Evolutionary conservation across 2,329 filamentous ascomycete species (phyloP), one percentile per base, ranked within the genome.

Genomic region (Aspergillus intermedius): DNA sequence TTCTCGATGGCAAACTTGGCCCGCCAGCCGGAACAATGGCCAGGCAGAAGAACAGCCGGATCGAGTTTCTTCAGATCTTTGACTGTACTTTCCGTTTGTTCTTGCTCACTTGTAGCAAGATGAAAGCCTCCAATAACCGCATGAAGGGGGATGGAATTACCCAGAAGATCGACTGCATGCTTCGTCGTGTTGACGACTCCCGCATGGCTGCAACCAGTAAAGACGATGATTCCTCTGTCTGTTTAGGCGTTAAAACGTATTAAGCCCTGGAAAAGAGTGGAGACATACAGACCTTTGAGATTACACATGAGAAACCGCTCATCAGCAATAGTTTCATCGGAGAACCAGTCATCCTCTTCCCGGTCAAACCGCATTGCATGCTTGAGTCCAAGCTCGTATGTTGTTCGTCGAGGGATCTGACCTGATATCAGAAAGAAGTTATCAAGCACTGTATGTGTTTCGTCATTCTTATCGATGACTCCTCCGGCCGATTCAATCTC

Each of bases 11-110:
- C 69, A 53, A 74, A 74, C 58, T 79, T 79, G 32, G 75, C 77
- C 52, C 76, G 67, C 77, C 77, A 81, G 5, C 77, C 77, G 0
- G 77, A 75, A 54, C 77, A 80, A 58, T 81, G 78, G 0, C 77
- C 78, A 0, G 78, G 76, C 58, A 80, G 67, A 3, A 80, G 57
- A 0, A 80, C 64, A 10, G 71, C 71, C 0, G 76, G 74, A 45
- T 72, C 66, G 3, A 80, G 56, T 0, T 53, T 63, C 54, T 74
- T 74, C 19, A 81, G 60, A 46, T 78, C 77, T n/a, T 60, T 55
- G 1, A 80, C 63, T 0, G 76, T 77, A 15, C 61, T 64, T 37
- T 72, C 57, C 47, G 78, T 61, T 46, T 74, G 72, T 3, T 66
- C 60, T 3, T 69, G 57, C 5, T 75, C 65, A 4, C 70, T 72